These are phyloP conservation scores for Diaporthe destruens DNA, from an alignment of 2,329 filamentous ascomycete species.

Conservation along the genomic window DNA sequence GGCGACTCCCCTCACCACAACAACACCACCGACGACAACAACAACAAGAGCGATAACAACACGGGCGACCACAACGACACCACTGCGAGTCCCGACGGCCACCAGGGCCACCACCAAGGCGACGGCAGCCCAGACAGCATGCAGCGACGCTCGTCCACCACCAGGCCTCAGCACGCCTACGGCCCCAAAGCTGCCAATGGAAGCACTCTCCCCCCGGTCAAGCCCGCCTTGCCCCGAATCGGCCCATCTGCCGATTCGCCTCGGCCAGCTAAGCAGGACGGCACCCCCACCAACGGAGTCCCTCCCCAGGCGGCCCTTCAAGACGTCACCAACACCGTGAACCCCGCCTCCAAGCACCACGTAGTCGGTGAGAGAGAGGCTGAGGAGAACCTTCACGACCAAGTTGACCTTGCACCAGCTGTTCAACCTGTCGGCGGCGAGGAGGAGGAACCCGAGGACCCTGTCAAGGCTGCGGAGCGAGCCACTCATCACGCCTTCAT, in stretches of 20 bases:
- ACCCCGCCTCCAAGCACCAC: background rate
- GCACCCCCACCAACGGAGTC: conserved; percentile 7
- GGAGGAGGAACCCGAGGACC: conserved; percentile 49
- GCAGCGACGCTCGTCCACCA: conserved; percentile 15
- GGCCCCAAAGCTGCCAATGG: conserved; percentile 4
- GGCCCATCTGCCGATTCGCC: background rate
- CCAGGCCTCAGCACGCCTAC: conserved; percentile 20
- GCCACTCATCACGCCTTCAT: conserved; percentile 74
- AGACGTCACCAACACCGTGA: conserved; percentile 28
- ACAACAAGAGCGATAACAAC: background rate
- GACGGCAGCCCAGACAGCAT: conserved; percentile 26
- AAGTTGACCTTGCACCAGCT: conserved; percentile 34
- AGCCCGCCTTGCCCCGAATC: conserved; percentile 9
- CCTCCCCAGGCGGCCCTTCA: conserved; percentile 16
- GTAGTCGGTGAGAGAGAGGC: conserved; percentile 34
- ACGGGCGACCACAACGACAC: background rate
- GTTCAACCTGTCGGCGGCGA: conserved; percentile 36
- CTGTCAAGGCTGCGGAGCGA: conserved; percentile 50
- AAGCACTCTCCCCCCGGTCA: background rate
- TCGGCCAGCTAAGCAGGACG: conserved; percentile 27
- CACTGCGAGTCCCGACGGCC: background rate
- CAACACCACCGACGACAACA: background rate
- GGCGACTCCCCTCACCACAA: background rate
- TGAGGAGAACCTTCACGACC: conserved; percentile 38
- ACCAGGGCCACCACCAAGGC: conserved; percentile 22